phyloP scores from a whole-genome alignment of 345 rosid genomes.

The Eucalyptus cloeziana region DNA sequence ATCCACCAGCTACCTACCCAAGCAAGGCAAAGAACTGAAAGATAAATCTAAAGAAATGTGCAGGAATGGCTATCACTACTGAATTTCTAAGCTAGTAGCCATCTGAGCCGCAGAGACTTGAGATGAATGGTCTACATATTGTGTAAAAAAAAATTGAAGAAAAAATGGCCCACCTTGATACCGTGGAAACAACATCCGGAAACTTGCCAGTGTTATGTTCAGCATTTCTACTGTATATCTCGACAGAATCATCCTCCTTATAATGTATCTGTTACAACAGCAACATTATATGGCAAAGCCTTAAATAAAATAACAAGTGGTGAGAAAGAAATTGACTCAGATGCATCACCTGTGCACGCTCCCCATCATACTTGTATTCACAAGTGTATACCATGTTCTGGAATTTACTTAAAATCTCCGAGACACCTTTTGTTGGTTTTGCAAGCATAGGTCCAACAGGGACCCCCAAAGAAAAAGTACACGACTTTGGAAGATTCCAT shows the following conservation, averaged over 20 bases:
- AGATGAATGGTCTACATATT: background rate
- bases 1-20: background rate
- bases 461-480: conserved; percentile 68
- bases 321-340: background rate
- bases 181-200: conserved; percentile 72
- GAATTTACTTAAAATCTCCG: conserved; percentile 76
- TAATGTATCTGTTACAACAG: conserved; percentile 54
- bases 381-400: conserved; percentile 70
- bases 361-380: conserved; percentile 97
- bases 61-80: background rate
- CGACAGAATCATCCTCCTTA: conserved; percentile 76
- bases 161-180: conserved; percentile 44
- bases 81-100: background rate
- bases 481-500: conserved; percentile 74
- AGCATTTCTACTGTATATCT: conserved; percentile 94
- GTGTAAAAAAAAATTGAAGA: background rate
- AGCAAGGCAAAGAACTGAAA: background rate
- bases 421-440: conserved; percentile 77
- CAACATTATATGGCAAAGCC: background rate
- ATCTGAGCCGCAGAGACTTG: background rate
- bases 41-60: background rate
- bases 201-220: conserved; percentile 86
- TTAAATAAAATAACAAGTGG: background rate
- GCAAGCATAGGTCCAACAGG: conserved; percentile 98
- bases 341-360: conserved; percentile 82